Conservation (phyloP, 2,329 filamentous ascomycete genomes). For the Didymosphaeria variabile region DNA sequence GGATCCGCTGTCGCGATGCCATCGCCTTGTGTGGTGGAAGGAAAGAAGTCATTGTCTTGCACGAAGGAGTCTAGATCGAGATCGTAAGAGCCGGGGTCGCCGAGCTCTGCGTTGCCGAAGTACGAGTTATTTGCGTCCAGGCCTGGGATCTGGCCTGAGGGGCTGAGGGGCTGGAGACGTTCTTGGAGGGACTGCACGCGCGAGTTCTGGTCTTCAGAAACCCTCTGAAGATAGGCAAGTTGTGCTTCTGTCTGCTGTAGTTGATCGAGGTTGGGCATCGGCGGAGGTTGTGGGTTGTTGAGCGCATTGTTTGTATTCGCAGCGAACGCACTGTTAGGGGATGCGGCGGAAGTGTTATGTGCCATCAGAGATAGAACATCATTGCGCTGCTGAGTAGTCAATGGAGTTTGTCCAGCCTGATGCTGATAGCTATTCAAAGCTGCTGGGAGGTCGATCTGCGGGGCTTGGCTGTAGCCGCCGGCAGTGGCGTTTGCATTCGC, state of each 20-base stretch:
- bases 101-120: slow-evolving; percentile 48
- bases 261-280: slow-evolving; percentile 66
- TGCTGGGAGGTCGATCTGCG: slow-evolving; percentile 56
- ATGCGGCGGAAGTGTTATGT: slow-evolving; percentile 53
- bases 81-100: slow-evolving; percentile 50
- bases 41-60: slow-evolving; percentile 64
- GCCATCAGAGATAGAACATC: slow-evolving; percentile 60
- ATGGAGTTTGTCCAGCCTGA: slow-evolving; percentile 55
- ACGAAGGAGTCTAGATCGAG: slow-evolving; percentile 68
- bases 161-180: slow-evolving; percentile 80
- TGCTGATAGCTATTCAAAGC: slow-evolving; percentile 59
- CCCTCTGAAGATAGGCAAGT: slow-evolving; percentile 78
- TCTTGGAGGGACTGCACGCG: slow-evolving; percentile 79
- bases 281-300: slow-evolving; percentile 62
- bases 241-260: slow-evolving; percentile 76
- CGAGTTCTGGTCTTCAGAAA: slow-evolving; percentile 80
- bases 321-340: slow-evolving; percentile 30
- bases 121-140: slow-evolving; percentile 53
- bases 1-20: slow-evolving; percentile 14
- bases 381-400: slow-evolving; percentile 58
- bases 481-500: slow-evolving; percentile 51
- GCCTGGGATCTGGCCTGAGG: slow-evolving; percentile 80
- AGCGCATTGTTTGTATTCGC: slow-evolving; percentile 64
- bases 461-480: slow-evolving; percentile 39
- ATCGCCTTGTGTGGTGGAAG: slow-evolving; percentile 23